phyloP scores from a whole-genome alignment of 768 basidiomycete genomes.

The Suillus sp. region DNA sequence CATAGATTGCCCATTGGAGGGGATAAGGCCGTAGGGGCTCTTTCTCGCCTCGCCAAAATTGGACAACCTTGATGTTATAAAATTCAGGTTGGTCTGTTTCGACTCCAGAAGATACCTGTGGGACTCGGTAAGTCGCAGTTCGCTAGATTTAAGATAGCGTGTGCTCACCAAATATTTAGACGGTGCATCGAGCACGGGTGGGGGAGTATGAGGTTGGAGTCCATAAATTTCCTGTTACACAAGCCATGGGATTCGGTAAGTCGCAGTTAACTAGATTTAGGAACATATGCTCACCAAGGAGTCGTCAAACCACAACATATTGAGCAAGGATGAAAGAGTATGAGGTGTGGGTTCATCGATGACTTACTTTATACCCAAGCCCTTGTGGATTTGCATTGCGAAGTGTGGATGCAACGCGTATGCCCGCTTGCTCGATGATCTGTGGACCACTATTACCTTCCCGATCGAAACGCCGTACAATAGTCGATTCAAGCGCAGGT shows the following conservation, averaged over 20 bases:
- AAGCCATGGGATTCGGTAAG: background rate
- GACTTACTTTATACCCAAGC: background rate
- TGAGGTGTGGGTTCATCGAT: background rate
- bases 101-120: constrained; percentile 6
- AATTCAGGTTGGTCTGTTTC: constrained; percentile 17
- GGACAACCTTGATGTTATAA: constrained; percentile 28
- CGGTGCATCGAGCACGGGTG: no score
- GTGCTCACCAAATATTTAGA: background rate
- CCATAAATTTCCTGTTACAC: background rate
- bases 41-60: constrained; percentile 28
- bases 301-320: background rate
- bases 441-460: background rate
- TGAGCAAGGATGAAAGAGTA: background rate
- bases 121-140: background rate
- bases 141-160: no score
- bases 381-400: background rate
- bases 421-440: background rate
- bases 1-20: constrained; percentile 33
- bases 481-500: background rate
- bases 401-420: background rate
- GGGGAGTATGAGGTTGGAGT: background rate
- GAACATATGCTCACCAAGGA: background rate
- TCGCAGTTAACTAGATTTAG: background rate
- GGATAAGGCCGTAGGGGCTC: constrained; percentile 14
- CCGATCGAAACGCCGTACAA: background rate